Base-by-base conservation (phyloP, 2,329 filamentous ascomycete genomes). In the Mycogone perniciosa region DNA sequence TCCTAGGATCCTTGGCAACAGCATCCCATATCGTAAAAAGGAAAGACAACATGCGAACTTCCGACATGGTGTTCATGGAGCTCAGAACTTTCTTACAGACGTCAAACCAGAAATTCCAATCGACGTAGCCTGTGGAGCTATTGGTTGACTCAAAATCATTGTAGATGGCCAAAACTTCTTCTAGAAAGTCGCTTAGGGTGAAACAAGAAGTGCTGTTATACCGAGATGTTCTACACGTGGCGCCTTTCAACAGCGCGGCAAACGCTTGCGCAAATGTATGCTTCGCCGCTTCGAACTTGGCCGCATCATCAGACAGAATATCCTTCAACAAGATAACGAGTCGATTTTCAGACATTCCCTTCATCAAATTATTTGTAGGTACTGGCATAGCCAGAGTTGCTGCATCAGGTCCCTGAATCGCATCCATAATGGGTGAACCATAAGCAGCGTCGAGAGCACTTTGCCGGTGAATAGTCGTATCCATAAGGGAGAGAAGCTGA, bases 61-160 rank as follows among this genome's bases (percentile, higher is more conserved):
- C 90, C 0, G 89, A 93, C 75, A 95, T 88, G 37, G 88, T 91
- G 67, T 95, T 95, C 59, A 92, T 82, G 50, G 89, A 93, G 54
- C 84, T 76, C 60, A 91, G 76, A 74, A 96, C 91, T 63, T 82
- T 81, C 66, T 80, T 82, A 67, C 82, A 91, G 5, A 92, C 89
- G 0, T 84, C 79, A 38, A 93, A 74, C 91, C 90, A 96, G 65
- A 96, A 96, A 0, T 77, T 66, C 86, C 89, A 95, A 65, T 92
- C 82, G 38, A 91, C 67, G 46, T 85, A 77, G 56, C 65, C 63
- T 8, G 59, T 59, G 4, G 64, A 53, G 46, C 59, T 64, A n/a
- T 68, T 65, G n/a, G 66, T 65, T 3, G 72, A 70, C 53, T 75
- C 74, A 44, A 70, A 72, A 6, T 70, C 65, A 51, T 77, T 71